A percentile compares a stretch with the other conserved stretches of the same genome.
Evolutionary conservation across 1,284 basidiomycete species (phyloP).

Genomic region (Naganishia liquefaciens): DNA sequence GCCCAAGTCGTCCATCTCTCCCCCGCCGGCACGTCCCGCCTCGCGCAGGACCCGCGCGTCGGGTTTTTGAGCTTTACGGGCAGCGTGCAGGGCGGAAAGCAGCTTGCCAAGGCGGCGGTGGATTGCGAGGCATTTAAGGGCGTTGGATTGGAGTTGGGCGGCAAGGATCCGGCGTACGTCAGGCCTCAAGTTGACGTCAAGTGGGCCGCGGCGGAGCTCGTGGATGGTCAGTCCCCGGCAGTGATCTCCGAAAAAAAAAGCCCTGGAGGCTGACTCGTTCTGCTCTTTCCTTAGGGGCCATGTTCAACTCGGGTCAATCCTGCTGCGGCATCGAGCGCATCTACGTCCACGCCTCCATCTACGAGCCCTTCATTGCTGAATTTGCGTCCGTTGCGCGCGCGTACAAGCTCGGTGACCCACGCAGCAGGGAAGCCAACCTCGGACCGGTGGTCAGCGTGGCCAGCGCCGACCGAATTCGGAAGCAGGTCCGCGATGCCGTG

Average conservation of each 20-base stretch:
- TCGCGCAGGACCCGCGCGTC: conserved; percentile 68
- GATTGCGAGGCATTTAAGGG: conserved; percentile 73
- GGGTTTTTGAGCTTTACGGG: conserved; percentile 90
- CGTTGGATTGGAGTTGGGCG: conserved; percentile 72
- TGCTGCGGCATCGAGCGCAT: conserved; percentile 67
- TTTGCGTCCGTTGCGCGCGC: conserved; percentile 74
- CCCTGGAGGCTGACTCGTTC: conserved; percentile 6
- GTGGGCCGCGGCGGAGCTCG: conserved; percentile 80
- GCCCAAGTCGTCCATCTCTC: conserved; percentile 79
- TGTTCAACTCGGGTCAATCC: conserved; percentile 60
- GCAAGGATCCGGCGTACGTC: conserved; percentile 95
- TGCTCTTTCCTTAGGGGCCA: conserved; percentile 70
- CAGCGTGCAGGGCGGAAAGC: conserved; percentile 62
- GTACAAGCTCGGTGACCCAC: conserved; percentile 85
- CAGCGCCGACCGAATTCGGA: conserved; percentile 77
- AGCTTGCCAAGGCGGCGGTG: conserved; percentile 51
- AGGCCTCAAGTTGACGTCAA: conserved; percentile 78
- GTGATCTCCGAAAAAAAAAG: conserved; percentile 1
- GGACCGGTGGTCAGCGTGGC: conserved; percentile 88
- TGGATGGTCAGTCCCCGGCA: conserved; percentile 71
- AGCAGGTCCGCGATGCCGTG: conserved; percentile 83
- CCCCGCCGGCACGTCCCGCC: conserved; percentile 64
- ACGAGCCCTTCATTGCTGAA: conserved; percentile 75
- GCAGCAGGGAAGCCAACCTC: conserved; percentile 68
- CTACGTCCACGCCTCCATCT: conserved; percentile 84